Evolutionary conservation across 2,329 filamentous ascomycete genomes (phyloP).

Genomic region (Paraphaeosphaeria sporulosa): DNA sequence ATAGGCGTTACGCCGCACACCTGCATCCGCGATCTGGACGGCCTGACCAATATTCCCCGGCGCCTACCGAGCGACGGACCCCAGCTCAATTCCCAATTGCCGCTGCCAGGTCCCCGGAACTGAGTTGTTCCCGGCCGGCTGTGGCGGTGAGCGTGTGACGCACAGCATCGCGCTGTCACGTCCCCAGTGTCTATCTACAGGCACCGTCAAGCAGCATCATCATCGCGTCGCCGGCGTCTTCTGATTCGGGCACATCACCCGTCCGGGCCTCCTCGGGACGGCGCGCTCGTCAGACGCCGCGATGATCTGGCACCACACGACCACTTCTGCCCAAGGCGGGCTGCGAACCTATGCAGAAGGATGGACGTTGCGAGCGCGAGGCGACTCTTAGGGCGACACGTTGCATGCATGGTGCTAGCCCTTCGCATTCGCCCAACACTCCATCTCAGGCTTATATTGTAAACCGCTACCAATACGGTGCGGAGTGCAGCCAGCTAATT

Average conservation of each 20-base stretch:
- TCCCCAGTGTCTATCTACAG: not conserved
- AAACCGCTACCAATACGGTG: slow-evolving; percentile 47
- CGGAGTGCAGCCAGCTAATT: slow-evolving; percentile 46
- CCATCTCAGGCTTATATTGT: slow-evolving; percentile 47
- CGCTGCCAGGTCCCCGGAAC: slow-evolving; percentile 9
- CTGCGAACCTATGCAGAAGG: slow-evolving; percentile 45
- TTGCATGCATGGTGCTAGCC: slow-evolving; percentile 49
- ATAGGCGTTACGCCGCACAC: slow-evolving; percentile 6
- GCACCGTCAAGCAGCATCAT: slow-evolving; percentile 11
- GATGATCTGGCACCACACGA: slow-evolving; percentile 50
- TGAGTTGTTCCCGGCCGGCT: slow-evolving; percentile 19
- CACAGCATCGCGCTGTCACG: slow-evolving; percentile 23
- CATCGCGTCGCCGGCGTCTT: slow-evolving; percentile 14
- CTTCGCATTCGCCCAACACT: slow-evolving; percentile 50
- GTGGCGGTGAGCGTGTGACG: slow-evolving; percentile 25
- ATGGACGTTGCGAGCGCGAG: slow-evolving; percentile 35
- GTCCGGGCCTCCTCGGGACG: slow-evolving; percentile 35
- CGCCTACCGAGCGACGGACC: slow-evolving; percentile 7
- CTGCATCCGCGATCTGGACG: slow-evolving; percentile 2
- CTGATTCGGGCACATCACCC: not conserved
- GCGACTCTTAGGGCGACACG: slow-evolving; percentile 49
- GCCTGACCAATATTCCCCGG: slow-evolving; percentile 6
- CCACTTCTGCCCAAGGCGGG: slow-evolving; percentile 27
- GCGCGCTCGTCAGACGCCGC: slow-evolving; percentile 36
- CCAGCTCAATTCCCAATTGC: slow-evolving; percentile 3